Evolutionary conservation across 805 yeast genomes (phyloP).

Genomic region (Saccharomyces jurei): DNA sequence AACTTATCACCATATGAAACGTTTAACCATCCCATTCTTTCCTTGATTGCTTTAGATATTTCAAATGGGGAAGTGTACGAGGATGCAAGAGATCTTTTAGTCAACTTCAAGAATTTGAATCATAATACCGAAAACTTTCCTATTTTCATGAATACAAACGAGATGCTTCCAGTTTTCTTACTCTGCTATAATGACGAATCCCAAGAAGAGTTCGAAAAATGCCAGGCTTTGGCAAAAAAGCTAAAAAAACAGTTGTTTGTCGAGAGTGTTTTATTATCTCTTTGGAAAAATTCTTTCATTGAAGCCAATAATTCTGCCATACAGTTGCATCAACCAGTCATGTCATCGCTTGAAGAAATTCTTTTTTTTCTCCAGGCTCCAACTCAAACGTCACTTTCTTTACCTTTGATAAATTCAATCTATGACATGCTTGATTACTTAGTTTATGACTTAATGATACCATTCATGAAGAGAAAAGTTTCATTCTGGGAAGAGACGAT

Average conservation of each 20-base stretch:
- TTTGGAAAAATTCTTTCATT: conserved; percentile 16
- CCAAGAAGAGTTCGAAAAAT: conserved; percentile 38
- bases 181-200: conserved; percentile 41
- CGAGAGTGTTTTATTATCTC: conserved; percentile 27
- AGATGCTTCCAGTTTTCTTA: conserved; percentile 47
- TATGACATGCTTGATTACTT: conserved; percentile 21
- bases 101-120: conserved; percentile 40
- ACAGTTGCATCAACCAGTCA: conserved; percentile 25
- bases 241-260: conserved; percentile 36
- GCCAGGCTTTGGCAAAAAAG: conserved; percentile 33
- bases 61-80: conserved; percentile 32
- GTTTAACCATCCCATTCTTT: conserved; percentile 77
- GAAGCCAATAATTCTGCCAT: conserved; percentile 6
- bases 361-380: conserved; percentile 11
- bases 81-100: conserved; percentile 49
- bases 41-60: conserved; percentile 55
- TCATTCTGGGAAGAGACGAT: conserved; percentile 78
- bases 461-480: conserved; percentile 81
- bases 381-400: conserved; percentile 11
- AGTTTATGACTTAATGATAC: conserved; percentile 36
- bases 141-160: conserved; percentile 54
- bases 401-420: conserved; percentile 15
- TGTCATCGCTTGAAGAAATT: conserved; percentile 21
- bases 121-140: conserved; percentile 40
- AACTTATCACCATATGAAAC: conserved; percentile 72